A percentile compares a stretch with the other conserved stretches of the same genome.
These are phyloP conservation scores for Fistulina hepatica DNA, from an alignment of 1,284 basidiomycete species.

Conservation along the genomic window DNA sequence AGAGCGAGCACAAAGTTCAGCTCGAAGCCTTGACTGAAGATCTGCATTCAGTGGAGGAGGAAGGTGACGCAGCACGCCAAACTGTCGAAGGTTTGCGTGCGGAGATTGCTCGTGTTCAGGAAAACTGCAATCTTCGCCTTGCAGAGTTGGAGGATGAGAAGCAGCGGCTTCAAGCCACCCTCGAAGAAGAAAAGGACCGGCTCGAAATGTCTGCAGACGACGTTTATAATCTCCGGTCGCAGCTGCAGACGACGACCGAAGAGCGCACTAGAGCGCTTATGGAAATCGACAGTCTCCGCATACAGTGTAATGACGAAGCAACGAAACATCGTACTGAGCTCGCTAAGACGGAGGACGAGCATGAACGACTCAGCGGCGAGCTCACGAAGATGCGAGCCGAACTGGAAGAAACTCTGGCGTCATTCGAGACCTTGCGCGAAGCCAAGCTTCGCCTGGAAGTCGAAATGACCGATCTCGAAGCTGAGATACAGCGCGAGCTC, in stretches of 20 bases:
- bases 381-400: conserved; percentile 19
- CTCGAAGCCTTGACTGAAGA: conserved; percentile 4
- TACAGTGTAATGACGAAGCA: not conserved
- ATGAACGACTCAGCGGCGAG: conserved; percentile 15
- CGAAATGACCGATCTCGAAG: conserved; percentile 45
- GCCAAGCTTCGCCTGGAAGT: conserved; percentile 42
- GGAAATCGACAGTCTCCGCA: not conserved
- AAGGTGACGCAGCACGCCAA: not conserved
- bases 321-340: not conserved
- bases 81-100: conserved; percentile 17
- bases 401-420: conserved; percentile 17
- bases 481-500: conserved; percentile 50
- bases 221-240: not conserved
- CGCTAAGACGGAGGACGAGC: conserved; percentile 14
- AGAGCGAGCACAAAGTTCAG: not conserved
- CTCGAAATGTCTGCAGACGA: not conserved
- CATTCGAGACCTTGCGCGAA: conserved; percentile 30
- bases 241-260: no score
- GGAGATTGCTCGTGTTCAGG: no score
- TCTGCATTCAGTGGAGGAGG: conserved; percentile 5
- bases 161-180: conserved; percentile 1
- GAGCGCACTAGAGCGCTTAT: no score
- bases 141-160: no score
- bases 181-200: not conserved
- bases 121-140: no score